These are phyloP conservation scores for Neofusicoccum laricinum DNA, from an alignment of 2,329 filamentous ascomycete genomes.

Conservation along the genomic window DNA sequence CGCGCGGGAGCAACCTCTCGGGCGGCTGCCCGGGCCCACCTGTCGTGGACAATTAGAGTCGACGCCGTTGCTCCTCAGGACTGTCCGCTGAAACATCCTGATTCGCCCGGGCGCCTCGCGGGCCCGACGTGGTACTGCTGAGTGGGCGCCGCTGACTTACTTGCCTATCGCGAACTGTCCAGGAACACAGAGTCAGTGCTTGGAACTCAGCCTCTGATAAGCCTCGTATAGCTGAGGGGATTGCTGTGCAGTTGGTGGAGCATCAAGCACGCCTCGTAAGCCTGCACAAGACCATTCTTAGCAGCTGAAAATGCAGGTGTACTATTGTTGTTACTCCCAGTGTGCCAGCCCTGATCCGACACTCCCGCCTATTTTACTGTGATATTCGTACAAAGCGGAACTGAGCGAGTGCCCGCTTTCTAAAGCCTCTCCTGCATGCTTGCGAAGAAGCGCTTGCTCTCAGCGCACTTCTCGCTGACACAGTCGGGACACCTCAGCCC, in stretches of 20 bases:
- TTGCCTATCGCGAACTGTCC: background rate
- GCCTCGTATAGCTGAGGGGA: background rate
- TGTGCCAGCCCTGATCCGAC: background rate
- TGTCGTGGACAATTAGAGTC: background rate
- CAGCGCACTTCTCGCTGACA: conserved; percentile 81
- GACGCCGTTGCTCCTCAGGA: background rate
- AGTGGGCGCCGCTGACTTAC: background rate
- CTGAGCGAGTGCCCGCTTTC: background rate
- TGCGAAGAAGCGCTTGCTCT: conserved; percentile 68
- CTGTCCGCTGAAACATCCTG: background rate
- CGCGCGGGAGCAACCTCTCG: background rate
- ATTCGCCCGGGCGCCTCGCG: background rate
- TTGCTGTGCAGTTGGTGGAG: background rate
- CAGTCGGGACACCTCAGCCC: conserved; percentile 88
- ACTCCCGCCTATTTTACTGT: background rate
- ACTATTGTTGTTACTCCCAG: too few species aligned
- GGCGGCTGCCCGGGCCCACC: background rate
- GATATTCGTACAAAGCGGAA: background rate
- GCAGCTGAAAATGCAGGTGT: background rate
- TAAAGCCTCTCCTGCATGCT: conserved; percentile 6
- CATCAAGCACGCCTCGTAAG: too few species aligned
- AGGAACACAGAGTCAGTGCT: background rate
- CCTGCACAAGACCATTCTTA: background rate
- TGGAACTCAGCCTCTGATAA: conserved; percentile 1
- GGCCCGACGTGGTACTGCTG: background rate